Base-by-base conservation (phyloP, 2,329 filamentous ascomycete genomes). In the Zopfia rhizophila region DNA sequence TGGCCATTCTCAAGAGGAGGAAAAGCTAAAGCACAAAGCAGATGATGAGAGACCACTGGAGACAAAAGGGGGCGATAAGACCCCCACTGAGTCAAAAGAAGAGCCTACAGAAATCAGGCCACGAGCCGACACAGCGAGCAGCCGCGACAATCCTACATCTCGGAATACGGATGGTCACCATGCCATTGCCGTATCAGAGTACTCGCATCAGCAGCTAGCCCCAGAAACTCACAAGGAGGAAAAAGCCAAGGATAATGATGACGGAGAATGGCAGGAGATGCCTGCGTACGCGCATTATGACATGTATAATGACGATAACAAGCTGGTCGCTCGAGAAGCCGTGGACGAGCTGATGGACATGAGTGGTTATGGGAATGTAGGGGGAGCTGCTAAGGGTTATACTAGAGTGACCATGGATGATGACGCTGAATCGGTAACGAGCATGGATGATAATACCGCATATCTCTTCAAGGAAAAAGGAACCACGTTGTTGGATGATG, bases 391-490 rank as follows among this genome's bases (percentile, higher is more conserved):
- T 27, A 97, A 91, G 72, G 94, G 94, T 4, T 99, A 99, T 70
- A 99, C 94, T 1, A 83, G 91, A 36, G 91, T 99, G n/a, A 84
- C 95, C 53, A 82, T 96, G 61, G 94, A 99, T 61, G 94, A 99
- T 55, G 94, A 99, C 72, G 92, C 87, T 11, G 85, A 96, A 68
- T 97, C 92, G 19, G 89, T 89, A 36, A 99, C 91, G 3, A 97
- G 93, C 74, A 85, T 99, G 85, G 94, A 99, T 67, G 94, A 99
- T 46, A 93, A 97, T 63, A 99, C 94, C 0, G 86, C 91, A 44
- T 99, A 99, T 69, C 81, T 99, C 3, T 99, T 99, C 78, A 93
- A 90, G 56, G 86, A 91, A 48, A 73, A 80, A 75, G 61, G 82
- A 27, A 78, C 78, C 16, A 87, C 86, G 2, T 81, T 82, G 7